A percentile compares a stretch with the other conserved stretches of the same genome.
Conservation (phyloP, 306 rosid species). For the Prosopis cineraria region DNA sequence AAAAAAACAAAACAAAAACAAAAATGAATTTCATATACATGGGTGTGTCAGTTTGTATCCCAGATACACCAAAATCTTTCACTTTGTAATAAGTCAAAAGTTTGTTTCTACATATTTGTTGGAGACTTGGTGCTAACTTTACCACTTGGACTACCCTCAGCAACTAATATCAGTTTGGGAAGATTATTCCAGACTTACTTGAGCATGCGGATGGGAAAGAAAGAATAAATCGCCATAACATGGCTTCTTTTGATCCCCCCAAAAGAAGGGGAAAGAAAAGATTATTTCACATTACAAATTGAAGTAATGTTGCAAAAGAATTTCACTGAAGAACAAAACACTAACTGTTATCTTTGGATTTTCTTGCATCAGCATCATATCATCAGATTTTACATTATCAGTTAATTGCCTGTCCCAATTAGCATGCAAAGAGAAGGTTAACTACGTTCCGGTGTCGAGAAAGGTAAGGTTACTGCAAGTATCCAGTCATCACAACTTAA, state of each 20-base stretch:
- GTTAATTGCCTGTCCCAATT: conserved; percentile 18
- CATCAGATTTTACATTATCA: not conserved
- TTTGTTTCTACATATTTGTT: conserved; percentile 27
- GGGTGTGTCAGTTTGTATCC: not conserved
- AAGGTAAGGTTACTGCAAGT: not conserved
- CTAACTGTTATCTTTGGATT: not conserved
- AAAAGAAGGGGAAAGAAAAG: not conserved
- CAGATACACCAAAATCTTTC: conserved; percentile 27
- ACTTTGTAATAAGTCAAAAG: not conserved
- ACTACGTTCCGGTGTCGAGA: not conserved
- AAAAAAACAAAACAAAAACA: too few relatives aligned
- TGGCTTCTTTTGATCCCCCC: not conserved
- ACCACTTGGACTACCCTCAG: conserved; percentile 20
- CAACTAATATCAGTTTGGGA: conserved; percentile 23
- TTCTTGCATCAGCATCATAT: conserved; percentile 20
- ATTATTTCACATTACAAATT: conserved; percentile 31
- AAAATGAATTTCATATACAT: not conserved
- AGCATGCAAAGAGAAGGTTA: not conserved
- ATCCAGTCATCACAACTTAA: not conserved
- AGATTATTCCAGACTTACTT: conserved; percentile 12
- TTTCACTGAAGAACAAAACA: conserved; percentile 9
- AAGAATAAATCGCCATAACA: not conserved
- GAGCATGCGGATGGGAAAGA: not conserved
- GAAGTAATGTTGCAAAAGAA: conserved; percentile 16
- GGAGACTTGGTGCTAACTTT: conserved; percentile 26